Evolutionary conservation across 306 rosid species (phyloP), one percentile per base, ranked within the genome.

Genomic region (Lotus japonicus): DNA sequence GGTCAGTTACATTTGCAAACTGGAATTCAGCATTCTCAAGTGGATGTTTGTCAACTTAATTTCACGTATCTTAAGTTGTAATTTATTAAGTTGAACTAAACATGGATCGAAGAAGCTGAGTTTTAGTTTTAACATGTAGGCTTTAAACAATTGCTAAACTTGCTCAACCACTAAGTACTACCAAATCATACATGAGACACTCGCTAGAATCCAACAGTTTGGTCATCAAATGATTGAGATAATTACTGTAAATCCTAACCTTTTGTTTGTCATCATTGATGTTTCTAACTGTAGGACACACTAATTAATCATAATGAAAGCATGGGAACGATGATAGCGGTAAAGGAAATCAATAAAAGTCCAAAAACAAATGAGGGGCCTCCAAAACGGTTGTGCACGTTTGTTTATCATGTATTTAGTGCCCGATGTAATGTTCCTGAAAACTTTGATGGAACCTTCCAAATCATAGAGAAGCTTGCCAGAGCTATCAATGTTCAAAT

Each of bases 211-310:
- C n/a, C n/a, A n/a, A n/a, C n/a, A n/a, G n/a, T n/a, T n/a, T n/a
- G n/a, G n/a, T n/a, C n/a, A 53, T 11, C 11, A 58, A 35, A 58
- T 8, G 9, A 58, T 31, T 31, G 36, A 58, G 7, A 33, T 33
- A 14, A 19, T 19, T 52, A 41, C 45, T 11, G 45, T 10, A 10
- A 39, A 10, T 41, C 3, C 45, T 10, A 41, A 41, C 33, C 38
- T 58, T 65, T 80, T 45, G 70, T 39, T 45, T 28, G 72, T 13
- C 67, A 77, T 63, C 6, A 77, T 61, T 50, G 45, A 63, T 74
- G 82, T 54, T 80, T 51, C 16, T 44, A 33, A 35, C 11, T 38
- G 45, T 52, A 46, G 16, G 49, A 66, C 76, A 66, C 58, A 31
- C 69, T 26, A 19, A 68, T 67, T 66, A 33, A 66, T 54, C 19